Percentiles rank a stretch among this genome's conserved stretches.
phyloP scores from a whole-genome alignment of 441 rosid species.

The Croton setiger region DNA sequence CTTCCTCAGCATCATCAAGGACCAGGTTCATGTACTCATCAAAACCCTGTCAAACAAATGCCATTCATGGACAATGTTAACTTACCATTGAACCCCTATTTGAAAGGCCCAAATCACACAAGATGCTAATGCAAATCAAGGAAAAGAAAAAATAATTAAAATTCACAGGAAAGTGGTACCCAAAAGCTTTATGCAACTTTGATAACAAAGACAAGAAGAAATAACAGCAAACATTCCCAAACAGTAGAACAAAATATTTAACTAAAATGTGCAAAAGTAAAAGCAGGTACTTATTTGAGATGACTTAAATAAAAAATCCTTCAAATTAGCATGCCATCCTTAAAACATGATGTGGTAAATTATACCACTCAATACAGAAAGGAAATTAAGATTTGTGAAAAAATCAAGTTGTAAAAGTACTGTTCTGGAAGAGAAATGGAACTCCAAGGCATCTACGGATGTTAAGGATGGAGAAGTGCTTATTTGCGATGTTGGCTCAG shows the following conservation, averaged over 20 bases:
- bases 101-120: not conserved
- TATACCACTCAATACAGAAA: not conserved
- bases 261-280: too few species aligned
- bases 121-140: not conserved
- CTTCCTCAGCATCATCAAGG: slow-evolving; percentile 90
- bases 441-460: not conserved
- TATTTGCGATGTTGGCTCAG: not conserved
- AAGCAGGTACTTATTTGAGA: not conserved
- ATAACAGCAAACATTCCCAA: not conserved
- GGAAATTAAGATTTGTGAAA: not conserved
- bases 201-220: not conserved
- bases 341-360: not conserved
- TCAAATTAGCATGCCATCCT: not conserved
- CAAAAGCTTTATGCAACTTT: not conserved
- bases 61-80: not conserved
- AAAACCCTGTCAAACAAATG: slow-evolving; percentile 54
- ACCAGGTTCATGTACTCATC: slow-evolving; percentile 97
- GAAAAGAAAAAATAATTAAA: not conserved
- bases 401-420: not conserved
- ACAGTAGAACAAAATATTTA: not conserved
- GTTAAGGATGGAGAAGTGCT: not conserved
- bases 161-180: not conserved
- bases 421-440: not conserved
- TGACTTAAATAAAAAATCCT: not conserved
- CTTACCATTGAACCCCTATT: too few species aligned